phyloP scores from a whole-genome alignment of 306 rosid species.

The Inga laurina region DNA sequence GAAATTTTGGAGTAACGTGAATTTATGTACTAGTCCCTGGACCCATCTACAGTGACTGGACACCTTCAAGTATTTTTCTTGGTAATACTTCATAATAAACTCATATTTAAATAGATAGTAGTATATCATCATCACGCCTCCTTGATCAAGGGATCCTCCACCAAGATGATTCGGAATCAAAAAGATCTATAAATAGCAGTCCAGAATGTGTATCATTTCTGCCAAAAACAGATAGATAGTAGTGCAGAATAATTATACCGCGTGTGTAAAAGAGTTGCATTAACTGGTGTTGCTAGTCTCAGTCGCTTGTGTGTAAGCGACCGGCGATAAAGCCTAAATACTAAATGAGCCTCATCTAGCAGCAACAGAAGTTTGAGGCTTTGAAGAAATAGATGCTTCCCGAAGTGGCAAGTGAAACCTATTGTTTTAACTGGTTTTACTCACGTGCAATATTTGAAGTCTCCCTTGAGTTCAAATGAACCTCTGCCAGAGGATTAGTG shows the following conservation, averaged over 20 bases:
- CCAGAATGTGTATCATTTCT: slow-evolving; percentile 8
- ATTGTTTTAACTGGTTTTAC: slow-evolving; percentile 30
- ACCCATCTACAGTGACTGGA: neutral
- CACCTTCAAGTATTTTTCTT: neutral
- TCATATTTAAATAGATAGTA: neutral
- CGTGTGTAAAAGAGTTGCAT: neutral
- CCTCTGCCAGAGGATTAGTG: slow-evolving; percentile 77
- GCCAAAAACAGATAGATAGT: neutral
- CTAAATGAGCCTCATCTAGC: slow-evolving; percentile 7
- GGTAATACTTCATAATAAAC: neutral
- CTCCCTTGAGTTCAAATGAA: slow-evolving; percentile 46
- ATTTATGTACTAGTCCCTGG: neutral
- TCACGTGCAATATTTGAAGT: slow-evolving; percentile 18
- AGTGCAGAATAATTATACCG: neutral
- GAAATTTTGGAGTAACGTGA: slow-evolving; percentile 24
- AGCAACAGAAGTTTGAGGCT: neutral
- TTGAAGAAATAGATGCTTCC: neutral
- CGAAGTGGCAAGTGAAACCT: slow-evolving; percentile 36
- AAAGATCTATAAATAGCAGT: slow-evolving; percentile 5
- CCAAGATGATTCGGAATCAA: slow-evolving; percentile 1
- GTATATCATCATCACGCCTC: neutral
- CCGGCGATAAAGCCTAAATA: neutral
- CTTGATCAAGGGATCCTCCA: slow-evolving; percentile 13
- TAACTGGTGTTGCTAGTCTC: neutral
- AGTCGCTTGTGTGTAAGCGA: neutral